These are phyloP conservation scores for Trametopsis cervina DNA, from an alignment of 768 basidiomycete genomes.

Conservation along the genomic window DNA sequence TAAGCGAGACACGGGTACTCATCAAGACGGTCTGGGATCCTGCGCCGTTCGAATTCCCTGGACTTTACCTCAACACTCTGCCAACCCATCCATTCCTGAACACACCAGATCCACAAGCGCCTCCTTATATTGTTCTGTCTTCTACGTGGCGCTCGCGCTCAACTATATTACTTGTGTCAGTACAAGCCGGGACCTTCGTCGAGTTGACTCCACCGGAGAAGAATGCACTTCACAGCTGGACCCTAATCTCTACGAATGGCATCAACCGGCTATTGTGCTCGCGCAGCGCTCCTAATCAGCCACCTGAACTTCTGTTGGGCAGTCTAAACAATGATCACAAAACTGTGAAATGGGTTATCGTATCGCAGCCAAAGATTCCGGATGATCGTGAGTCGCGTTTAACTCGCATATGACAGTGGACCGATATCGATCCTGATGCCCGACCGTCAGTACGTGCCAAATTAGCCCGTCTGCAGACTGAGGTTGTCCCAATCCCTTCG, in stretches of 20 bases:
- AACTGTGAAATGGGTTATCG: constrained; percentile 28
- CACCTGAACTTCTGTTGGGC: constrained; percentile 45
- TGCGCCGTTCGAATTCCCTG: constrained; percentile 43
- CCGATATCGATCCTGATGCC: not conserved
- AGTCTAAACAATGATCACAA: constrained; percentile 22
- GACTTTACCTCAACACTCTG: constrained; percentile 51
- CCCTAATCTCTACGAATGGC: constrained; percentile 44
- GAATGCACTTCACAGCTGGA: constrained; percentile 41
- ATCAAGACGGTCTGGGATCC: constrained; percentile 38
- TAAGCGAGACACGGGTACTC: constrained; percentile 20
- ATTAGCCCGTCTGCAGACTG: constrained; percentile 33
- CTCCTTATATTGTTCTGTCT: constrained; percentile 31
- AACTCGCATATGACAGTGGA: not conserved
- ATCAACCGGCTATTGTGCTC: constrained; percentile 35
- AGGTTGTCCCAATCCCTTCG: constrained; percentile 43
- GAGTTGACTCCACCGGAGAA: constrained; percentile 37
- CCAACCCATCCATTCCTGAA: constrained; percentile 33
- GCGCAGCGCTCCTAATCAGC: constrained; percentile 40
- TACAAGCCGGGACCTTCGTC: constrained; percentile 31
- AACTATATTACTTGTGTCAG: constrained; percentile 41
- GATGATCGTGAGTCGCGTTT: constrained; percentile 30
- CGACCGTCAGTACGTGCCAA: constrained; percentile 39
- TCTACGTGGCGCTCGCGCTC: constrained; percentile 50
- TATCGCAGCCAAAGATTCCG: constrained; percentile 37
- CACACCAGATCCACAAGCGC: not conserved